phyloP scores from a whole-genome alignment of 805 yeast species.

The Metschnikowia colocasiae region DNA sequence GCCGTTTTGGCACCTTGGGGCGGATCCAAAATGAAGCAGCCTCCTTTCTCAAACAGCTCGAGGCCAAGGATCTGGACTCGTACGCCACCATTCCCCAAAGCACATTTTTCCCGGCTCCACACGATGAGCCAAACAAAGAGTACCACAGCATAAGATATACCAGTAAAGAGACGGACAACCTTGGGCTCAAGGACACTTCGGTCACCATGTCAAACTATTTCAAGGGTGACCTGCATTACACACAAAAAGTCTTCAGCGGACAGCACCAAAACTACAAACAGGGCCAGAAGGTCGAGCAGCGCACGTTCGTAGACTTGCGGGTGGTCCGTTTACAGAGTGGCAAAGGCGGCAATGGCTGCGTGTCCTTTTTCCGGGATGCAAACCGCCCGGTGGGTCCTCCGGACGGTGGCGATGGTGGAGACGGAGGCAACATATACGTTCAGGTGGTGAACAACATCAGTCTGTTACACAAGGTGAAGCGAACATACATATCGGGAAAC shows the following conservation, averaged over 20 bases:
- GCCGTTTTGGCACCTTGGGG: conserved; percentile 5
- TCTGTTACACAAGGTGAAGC: conserved; percentile 65
- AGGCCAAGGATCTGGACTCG: conserved; percentile 8
- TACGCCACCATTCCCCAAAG: conserved; percentile 11
- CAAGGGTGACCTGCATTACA: conserved; percentile 38
- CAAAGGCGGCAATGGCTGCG: conserved; percentile 82
- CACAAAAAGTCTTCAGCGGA: conserved; percentile 37
- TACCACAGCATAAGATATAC: conserved; percentile 10
- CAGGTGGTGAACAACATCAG: conserved; percentile 72
- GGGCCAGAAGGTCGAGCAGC: conserved; percentile 34
- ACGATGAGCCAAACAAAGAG: conserved; percentile 1
- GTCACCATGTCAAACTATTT: conserved; percentile 34
- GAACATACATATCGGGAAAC: conserved; percentile 64
- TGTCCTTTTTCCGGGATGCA: conserved; percentile 84
- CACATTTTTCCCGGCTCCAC: conserved; percentile 5
- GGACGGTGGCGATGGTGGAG: conserved; percentile 98
- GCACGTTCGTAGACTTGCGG: conserved; percentile 46
- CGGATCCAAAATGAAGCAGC: conserved; percentile 2
- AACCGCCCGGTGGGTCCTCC: conserved; percentile 88
- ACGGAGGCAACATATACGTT: conserved; percentile 83
- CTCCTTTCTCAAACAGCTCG: not conserved
- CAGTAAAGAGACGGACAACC: conserved; percentile 8
- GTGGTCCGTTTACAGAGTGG: conserved; percentile 71
- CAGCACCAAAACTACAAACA: conserved; percentile 24
- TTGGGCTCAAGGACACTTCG: conserved; percentile 12